A percentile compares a stretch with the other conserved stretches of the same genome.
phyloP scores from a whole-genome alignment of 768 basidiomycete species.

The Naganishia friedmannii region DNA sequence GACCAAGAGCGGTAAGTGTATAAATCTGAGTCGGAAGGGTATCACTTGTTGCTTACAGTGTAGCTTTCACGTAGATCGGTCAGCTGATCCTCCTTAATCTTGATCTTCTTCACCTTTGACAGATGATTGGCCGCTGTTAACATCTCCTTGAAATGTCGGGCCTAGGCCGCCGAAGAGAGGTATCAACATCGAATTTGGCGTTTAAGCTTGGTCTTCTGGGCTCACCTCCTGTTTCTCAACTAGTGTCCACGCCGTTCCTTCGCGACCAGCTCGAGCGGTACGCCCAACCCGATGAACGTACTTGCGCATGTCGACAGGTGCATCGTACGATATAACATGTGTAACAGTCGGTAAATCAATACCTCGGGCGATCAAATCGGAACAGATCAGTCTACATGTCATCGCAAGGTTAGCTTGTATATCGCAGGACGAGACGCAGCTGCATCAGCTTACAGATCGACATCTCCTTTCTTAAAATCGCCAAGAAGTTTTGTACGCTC shows the following conservation, averaged over 20 bases:
- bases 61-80: constrained; percentile 62
- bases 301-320: constrained; percentile 94
- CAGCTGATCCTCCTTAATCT: constrained; percentile 64
- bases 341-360: constrained; percentile 89
- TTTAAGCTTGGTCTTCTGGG: neutral
- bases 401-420: neutral
- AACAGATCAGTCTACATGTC: constrained; percentile 75
- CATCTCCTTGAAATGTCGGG: constrained; percentile 82
- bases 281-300: constrained; percentile 97
- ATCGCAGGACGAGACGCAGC: constrained; percentile 1
- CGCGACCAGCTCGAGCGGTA: constrained; percentile 86
- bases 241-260: constrained; percentile 87
- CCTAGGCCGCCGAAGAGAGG: constrained; percentile 56
- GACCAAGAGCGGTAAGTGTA: neutral
- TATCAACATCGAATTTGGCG: constrained; percentile 22
- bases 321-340: constrained; percentile 93
- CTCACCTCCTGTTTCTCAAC: constrained; percentile 76
- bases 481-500: constrained; percentile 77
- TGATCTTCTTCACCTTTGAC: constrained; percentile 65
- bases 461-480: constrained; percentile 73
- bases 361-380: constrained; percentile 91
- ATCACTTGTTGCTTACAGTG: constrained; percentile 57
- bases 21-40: neutral
- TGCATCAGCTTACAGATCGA: constrained; percentile 67
- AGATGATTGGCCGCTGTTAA: constrained; percentile 70